These are phyloP conservation scores for Psophocarpus tetragonolobus DNA, from an alignment of 306 rosid species.

Conservation along the genomic window DNA sequence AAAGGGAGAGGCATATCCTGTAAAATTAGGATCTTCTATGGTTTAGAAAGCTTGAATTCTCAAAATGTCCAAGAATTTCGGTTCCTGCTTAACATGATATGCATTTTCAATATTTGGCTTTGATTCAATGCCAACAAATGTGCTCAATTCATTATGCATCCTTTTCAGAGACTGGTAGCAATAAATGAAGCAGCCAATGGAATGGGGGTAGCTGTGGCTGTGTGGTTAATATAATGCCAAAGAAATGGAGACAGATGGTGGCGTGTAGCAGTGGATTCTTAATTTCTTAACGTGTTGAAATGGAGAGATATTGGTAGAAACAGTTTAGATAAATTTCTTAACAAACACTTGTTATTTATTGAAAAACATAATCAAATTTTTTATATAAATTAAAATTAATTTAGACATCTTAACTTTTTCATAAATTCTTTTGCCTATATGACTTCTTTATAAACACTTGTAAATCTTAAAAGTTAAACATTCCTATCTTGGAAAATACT, in stretches of 20 bases:
- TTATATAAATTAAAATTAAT: not conserved
- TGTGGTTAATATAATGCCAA: constrained; percentile 14
- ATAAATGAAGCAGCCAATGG: constrained; percentile 73
- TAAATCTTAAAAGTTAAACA: not conserved
- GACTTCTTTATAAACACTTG: not conserved
- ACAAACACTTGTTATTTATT: not conserved
- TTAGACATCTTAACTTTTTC: not conserved
- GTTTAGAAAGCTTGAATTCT: constrained; percentile 10
- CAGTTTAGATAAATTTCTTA: not conserved
- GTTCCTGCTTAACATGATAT: constrained; percentile 45
- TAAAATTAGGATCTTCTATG: not conserved
- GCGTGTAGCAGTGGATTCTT: constrained; percentile 29
- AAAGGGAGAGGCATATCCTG: not conserved
- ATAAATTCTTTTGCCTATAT: not conserved
- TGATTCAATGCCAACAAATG: not conserved
- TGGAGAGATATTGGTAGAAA: not conserved
- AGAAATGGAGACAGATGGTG: not conserved
- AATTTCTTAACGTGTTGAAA: not conserved
- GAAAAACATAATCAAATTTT: not conserved
- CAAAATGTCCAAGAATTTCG: constrained; percentile 28
- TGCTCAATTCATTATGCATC: not conserved
- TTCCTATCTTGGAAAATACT: not conserved
- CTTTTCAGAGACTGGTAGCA: constrained; percentile 32
- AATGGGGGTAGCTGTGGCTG: constrained; percentile 49
- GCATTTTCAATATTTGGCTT: not conserved